Base-by-base conservation (phyloP, 495 filamentous ascomycete genomes). In the Pyrenula massariospora region DNA sequence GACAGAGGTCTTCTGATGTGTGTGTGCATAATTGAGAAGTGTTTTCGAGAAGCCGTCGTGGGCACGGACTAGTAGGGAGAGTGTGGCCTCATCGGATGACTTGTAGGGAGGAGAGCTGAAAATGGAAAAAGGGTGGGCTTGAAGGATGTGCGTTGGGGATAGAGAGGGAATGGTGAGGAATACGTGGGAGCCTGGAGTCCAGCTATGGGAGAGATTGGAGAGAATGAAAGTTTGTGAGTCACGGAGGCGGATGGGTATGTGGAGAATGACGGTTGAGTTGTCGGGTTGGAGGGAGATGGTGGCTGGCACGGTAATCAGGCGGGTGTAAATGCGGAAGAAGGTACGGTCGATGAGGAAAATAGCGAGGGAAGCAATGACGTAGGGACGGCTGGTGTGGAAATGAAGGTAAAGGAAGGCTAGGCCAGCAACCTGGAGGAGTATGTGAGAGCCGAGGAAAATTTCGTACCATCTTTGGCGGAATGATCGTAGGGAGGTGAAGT, bases 61-160 rank as follows among this genome's bases (percentile, higher is more conserved):
- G 10, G 76, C 75, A 49, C 76, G 73, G 58, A 82, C 71, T 11
- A 84, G 68, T 3, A 84, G 66, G 42, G 67, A 66, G 56, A 84
- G 59, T 65, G 70, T 73, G 3, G 75, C 73, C 15, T 31, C 61
- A 15, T 55, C 54, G 23, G 55, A 55, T 10, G 3, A 23, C 1
- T 23, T 25, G 1, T 71, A 66, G 10, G 71, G 67, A 2, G 75
- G 68, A 3, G 80, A 81, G 42, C 77, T 72, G 15, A 54, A 42
- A 15, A 85, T 81, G 2, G 80, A 83, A 59, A 85, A 84, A 0
- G 81, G 83, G 59, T 86, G 83, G 1, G 70, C 68, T 72, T 82
- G 67, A 58, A 79, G 47, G 47, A 68, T 59, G 64, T 79, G 70
- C 58, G 66, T 70, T 23, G 59, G 51, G 1, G 71, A 70, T 2